Evolutionary conservation across 164 flowering plant genomes (phyloP).

Genomic region (Dillenia suffruticosa): DNA sequence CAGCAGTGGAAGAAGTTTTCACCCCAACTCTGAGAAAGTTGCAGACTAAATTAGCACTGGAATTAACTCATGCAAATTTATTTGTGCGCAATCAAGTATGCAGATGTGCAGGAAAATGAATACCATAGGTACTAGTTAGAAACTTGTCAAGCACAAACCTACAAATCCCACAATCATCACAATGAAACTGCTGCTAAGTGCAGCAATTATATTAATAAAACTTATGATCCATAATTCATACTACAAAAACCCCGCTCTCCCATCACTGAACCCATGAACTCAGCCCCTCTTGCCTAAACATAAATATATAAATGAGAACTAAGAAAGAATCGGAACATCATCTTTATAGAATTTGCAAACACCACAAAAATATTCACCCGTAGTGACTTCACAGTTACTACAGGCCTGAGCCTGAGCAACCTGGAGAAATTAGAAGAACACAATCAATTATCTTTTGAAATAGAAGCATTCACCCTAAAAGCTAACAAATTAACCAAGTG

Average conservation of each 20-base stretch:
- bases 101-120: neutral
- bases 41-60: neutral
- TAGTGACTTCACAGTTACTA: conserved; percentile 49
- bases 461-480: neutral
- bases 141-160: too few relatives aligned
- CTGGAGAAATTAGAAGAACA: conserved; percentile 20
- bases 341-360: conserved; percentile 69
- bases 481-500: conserved; percentile 3
- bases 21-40: conserved; percentile 62
- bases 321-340: conserved; percentile 27
- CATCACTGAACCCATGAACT: too few relatives aligned
- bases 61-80: too few relatives aligned
- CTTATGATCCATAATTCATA: too few relatives aligned
- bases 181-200: conserved; percentile 65
- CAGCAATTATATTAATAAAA: too few relatives aligned
- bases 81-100: neutral
- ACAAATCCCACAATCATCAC: conserved; percentile 92
- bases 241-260: too few relatives aligned
- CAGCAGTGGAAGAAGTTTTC: conserved; percentile 78
- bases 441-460: neutral
- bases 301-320: too few relatives aligned
- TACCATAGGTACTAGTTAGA: neutral
- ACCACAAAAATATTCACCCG: conserved; percentile 66
- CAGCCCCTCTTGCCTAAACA: too few relatives aligned
- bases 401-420: conserved; percentile 44